These are phyloP conservation scores for Thuidium tamariscinum DNA, from an alignment of 225 moss, liverwort and hornwort species.

Conservation along the genomic window DNA sequence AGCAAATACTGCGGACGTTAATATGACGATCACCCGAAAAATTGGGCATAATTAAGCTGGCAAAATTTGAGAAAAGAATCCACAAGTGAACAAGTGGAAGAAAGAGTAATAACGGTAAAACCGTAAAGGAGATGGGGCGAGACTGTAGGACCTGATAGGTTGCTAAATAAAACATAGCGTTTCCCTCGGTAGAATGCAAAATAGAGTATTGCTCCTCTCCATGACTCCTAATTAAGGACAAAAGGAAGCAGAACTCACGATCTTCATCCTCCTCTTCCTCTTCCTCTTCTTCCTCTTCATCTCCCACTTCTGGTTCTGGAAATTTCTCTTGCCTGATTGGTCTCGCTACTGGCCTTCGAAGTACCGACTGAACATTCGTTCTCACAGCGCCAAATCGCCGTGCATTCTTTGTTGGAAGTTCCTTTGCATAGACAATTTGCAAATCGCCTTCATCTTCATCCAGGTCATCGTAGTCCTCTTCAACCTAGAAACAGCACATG, in stretches of 20 bases:
- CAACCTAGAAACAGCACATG: constrained; percentile 14
- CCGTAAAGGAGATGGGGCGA: background rate
- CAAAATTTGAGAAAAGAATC: background rate
- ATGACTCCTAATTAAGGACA: background rate
- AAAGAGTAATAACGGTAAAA: background rate
- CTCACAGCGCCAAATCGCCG: constrained; percentile 41
- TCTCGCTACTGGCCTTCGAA: constrained; percentile 27
- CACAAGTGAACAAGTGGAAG: background rate
- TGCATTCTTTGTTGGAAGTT: constrained; percentile 36
- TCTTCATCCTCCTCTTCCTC: constrained; percentile 41
- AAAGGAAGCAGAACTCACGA: constrained; percentile 34
- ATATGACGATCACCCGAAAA: background rate
- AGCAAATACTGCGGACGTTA: background rate
- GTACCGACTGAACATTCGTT: constrained; percentile 48
- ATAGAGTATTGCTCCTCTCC: background rate
- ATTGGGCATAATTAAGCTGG: background rate
- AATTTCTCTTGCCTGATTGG: constrained; percentile 31
- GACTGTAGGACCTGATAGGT: background rate
- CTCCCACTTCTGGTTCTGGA: constrained; percentile 32
- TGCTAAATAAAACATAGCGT: background rate
- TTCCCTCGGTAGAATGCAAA: background rate
- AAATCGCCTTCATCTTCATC: constrained; percentile 59
- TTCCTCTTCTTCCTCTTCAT: constrained; percentile 28
- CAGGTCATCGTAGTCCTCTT: constrained; percentile 61
- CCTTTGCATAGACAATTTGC: constrained; percentile 48